Percentiles rank a stretch among this genome's conserved stretches.
Evolutionary conservation across 768 basidiomycete genomes (phyloP).

Genomic region (Myochromella boudieri): DNA sequence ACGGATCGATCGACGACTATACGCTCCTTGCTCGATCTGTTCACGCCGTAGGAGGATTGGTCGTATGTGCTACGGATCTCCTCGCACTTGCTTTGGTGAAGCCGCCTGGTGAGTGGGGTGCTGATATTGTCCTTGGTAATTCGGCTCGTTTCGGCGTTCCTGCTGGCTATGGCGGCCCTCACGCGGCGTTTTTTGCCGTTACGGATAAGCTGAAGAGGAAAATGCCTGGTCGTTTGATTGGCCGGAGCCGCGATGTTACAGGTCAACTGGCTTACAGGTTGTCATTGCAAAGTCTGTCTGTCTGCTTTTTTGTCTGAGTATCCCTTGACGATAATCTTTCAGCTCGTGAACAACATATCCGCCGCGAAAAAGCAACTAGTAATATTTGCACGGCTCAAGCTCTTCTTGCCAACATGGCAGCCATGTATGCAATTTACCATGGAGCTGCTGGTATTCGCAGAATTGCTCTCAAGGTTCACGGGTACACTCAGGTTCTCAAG

Average conservation of each 20-base stretch:
- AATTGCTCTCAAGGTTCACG: slow-evolving; percentile 91
- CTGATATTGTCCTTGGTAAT: slow-evolving; percentile 93
- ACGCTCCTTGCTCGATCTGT: slow-evolving; percentile 59
- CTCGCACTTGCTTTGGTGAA: slow-evolving; percentile 90
- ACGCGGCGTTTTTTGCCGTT: slow-evolving; percentile 96
- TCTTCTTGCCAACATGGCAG: slow-evolving; percentile 97
- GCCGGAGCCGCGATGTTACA: slow-evolving; percentile 79
- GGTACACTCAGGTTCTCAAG: slow-evolving; percentile 77
- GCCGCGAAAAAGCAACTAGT: slow-evolving; percentile 96
- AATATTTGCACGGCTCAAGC: slow-evolving; percentile 99
- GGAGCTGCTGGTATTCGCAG: slow-evolving; percentile 82
- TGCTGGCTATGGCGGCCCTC: slow-evolving; percentile 95
- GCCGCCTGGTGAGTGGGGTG: slow-evolving; percentile 98
- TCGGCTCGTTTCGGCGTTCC: slow-evolving; percentile 97
- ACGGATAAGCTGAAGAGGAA: slow-evolving; percentile 91
- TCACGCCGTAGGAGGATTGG: slow-evolving; percentile 76
- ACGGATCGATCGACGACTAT: slow-evolving; percentile 82
- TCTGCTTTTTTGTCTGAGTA: background rate
- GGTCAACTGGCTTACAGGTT: slow-evolving; percentile 90
- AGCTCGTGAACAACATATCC: slow-evolving; percentile 97
- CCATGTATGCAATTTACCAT: slow-evolving; percentile 98
- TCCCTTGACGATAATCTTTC: slow-evolving; percentile 2
- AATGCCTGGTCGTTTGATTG: slow-evolving; percentile 98
- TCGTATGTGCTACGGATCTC: slow-evolving; percentile 89
- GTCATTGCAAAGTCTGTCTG: slow-evolving; percentile 84